Base-by-base conservation (phyloP, 306 rosid species). In the Calophaca sinica region DNA sequence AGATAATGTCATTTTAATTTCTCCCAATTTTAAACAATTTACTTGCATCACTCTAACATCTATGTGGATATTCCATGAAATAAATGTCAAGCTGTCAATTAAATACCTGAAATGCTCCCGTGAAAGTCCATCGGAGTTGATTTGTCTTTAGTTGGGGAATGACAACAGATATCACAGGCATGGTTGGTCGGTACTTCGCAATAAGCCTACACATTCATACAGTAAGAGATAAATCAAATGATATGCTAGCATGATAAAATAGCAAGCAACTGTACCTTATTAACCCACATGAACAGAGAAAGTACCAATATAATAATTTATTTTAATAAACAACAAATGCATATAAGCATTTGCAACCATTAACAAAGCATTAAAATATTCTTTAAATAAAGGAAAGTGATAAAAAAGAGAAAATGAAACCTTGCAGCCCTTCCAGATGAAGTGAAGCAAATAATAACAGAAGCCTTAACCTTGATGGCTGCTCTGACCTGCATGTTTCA, bases 381-480 rank as follows among this genome's bases (percentile, higher is more conserved):
- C 12, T 75, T 35, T 6, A 9, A 62, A 60, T 85, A 66, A 87
- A 76, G 46, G 73, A 8, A 67, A 41, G 12, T 32, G 48, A 35
- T 7, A 28, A 3, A 20, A 57, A 46, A 8, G 70, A 70, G 20
- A 8, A 15, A 65, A 73, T 20, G 7, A 31, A 83, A 92, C 96
- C 98, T 88, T 70, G 98, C 98, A 75, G 98, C 96, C 73, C 98
- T 84, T 81, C 98, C 98, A 12, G 98, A 90, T 65, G 98, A 90
- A 73, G 98, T 93, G 81, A 93, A 93, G 79, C 98, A 93, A 78
- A 93, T 86, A 64, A 93, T 90, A 62, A 83, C 89, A 15, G 98
- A 93, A 41, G 98, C 98, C 84, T 93, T 93, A 84, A 93, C 98
- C 89, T 93, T 93, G 78, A 93, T 90, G 72, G 98, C 98, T 59